Evolutionary conservation across 2,329 filamentous ascomycete species (phyloP), one percentile per base, ranked within the genome.

Genomic region (Fusarium cicatricum): DNA sequence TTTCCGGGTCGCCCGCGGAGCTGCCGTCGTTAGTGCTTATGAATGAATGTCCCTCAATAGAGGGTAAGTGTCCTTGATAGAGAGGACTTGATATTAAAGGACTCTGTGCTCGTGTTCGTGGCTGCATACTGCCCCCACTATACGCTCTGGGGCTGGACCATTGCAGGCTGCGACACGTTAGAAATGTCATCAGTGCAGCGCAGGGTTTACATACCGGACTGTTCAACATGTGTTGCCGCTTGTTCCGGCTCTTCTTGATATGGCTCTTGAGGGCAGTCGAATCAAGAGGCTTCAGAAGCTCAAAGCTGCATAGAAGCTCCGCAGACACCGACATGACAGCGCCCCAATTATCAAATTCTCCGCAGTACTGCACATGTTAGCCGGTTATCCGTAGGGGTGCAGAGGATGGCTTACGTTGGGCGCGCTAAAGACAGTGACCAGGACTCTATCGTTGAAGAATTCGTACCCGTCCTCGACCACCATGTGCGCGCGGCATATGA

Each of bases 401-500:
- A 9, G 19, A 32, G 14, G 11, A 26, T n/a, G 31, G 84, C 91
- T 84, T 81, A 96, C 92, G 71, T 99, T 99, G 21, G 95, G 95
- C 43, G 95, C 95, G 61, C 92, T 97, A 74, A 99, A 99, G 1
- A 99, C 94, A 2, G 95, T 99, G 39, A 99, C 95, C 55, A 99
- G 77, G 39, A 97, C 90, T 54, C 95, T 85, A 73, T 99, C 95
- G 59, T 91, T 96, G 75, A 98, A 99, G 76, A 99, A 99, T 71
- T 99, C 95, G 76, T 99, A 99, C 11, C 95, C 95, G 72, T 99
- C 95, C 75, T 99, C 95, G 17, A 99, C 95, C 46, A 99, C 95
- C 95, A 98, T 98, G 78, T 99, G 95, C 42, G 95, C 95, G 65
- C 95, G 89, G 74, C 95, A 99, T 46, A 99, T 94, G 44, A 99